phyloP scores from a whole-genome alignment of 2,329 filamentous ascomycete genomes.

The Verticillium tricorpus region DNA sequence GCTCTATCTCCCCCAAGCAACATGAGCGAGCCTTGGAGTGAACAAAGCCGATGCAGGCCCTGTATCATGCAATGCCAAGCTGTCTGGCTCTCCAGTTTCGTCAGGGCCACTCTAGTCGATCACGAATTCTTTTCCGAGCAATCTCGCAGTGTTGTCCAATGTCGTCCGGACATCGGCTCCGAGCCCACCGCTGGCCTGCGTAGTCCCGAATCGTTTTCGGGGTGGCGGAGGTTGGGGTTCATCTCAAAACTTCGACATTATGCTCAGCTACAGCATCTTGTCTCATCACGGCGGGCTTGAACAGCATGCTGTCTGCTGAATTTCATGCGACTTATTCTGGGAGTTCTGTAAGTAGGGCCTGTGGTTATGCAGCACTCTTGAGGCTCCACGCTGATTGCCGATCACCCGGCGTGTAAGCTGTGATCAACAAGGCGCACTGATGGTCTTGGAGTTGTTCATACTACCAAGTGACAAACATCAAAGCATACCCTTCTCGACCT shows the following conservation, averaged over 20 bases:
- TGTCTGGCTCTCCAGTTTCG: not conserved
- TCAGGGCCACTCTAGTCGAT: not conserved
- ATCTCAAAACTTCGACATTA: not conserved
- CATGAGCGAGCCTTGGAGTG: not conserved
- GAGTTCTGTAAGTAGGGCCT: too few species aligned
- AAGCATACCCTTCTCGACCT: conserved; percentile 85
- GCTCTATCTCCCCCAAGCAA: not conserved
- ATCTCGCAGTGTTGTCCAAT: not conserved
- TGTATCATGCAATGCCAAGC: not conserved
- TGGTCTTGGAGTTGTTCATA: too few species aligned
- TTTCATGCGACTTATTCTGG: too few species aligned
- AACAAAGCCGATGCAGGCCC: not conserved
- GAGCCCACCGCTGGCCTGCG: not conserved
- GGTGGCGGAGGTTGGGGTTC: not conserved
- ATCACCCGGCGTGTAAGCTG: too few species aligned
- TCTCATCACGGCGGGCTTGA: too few species aligned
- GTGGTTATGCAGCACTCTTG: too few species aligned
- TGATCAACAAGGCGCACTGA: too few species aligned
- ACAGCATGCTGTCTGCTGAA: too few species aligned
- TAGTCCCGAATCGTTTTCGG: not conserved
- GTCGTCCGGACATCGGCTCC: not conserved
- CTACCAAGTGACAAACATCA: conserved; percentile 34
- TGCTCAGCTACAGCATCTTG: too few species aligned
- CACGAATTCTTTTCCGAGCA: not conserved
- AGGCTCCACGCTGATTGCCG: too few species aligned